Evolutionary conservation across 805 yeast species (phyloP).

Genomic region (Saccharomycopsis babjevae): DNA sequence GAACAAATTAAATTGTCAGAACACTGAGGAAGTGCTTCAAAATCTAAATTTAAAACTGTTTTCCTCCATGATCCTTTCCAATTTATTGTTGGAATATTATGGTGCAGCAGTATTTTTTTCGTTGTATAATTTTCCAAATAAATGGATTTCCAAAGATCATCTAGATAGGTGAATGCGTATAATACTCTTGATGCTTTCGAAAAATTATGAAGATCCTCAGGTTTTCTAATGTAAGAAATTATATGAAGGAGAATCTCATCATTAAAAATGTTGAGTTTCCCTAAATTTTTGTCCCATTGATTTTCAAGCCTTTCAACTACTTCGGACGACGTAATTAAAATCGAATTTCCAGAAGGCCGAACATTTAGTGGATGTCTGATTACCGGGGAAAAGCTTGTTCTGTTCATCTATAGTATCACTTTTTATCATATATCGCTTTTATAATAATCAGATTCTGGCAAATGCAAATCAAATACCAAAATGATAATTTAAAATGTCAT

Average conservation of each 20-base stretch:
- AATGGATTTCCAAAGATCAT: constrained; percentile 69
- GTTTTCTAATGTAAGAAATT: constrained; percentile 37
- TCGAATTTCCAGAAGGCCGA: constrained; percentile 62
- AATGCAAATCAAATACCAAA: too few relatives aligned
- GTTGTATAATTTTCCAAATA: constrained; percentile 27
- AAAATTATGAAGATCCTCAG: constrained; percentile 39
- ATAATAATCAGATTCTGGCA: too few relatives aligned
- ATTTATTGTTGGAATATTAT: constrained; percentile 5
- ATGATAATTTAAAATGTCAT: too few relatives aligned
- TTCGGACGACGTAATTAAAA: constrained; percentile 21
- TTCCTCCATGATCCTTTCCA: constrained; percentile 80
- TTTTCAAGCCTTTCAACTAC: constrained; percentile 11
- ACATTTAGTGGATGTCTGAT: constrained; percentile 63
- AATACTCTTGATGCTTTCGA: constrained; percentile 54
- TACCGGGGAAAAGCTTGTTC: background rate
- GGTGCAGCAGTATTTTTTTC: background rate
- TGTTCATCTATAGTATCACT: background rate
- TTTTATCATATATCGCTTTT: too few relatives aligned
- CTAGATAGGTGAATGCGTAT: constrained; percentile 66
- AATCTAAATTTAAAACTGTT: constrained; percentile 36
- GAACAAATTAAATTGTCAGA: constrained; percentile 50
- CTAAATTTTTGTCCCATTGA: constrained; percentile 34
- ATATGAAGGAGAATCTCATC: constrained; percentile 58
- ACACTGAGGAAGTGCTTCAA: constrained; percentile 37
- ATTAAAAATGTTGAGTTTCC: constrained; percentile 39